Conservation (phyloP, 176 grass and related monocot genomes). For the Zizania latifolia region DNA sequence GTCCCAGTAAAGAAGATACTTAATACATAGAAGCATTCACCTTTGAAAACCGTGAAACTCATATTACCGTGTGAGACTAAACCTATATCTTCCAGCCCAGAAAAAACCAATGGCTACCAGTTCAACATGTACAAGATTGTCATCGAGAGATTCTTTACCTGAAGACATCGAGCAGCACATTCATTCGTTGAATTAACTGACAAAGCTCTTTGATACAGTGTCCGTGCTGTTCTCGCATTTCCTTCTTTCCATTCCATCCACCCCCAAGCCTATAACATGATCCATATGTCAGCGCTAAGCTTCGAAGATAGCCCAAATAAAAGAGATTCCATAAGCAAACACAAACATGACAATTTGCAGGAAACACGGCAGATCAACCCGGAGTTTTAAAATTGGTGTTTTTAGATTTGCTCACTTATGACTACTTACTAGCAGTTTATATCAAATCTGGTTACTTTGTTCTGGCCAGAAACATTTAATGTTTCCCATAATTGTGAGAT, state of each 20-base stretch:
- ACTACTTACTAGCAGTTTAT: not conserved
- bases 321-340: not conserved
- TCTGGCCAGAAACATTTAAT: not conserved
- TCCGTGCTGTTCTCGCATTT: constrained; percentile 73
- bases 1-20: not conserved
- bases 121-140: not conserved
- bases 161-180: constrained; percentile 87
- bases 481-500: not conserved
- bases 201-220: constrained; percentile 84
- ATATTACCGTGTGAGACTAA: too few species aligned
- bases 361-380: not conserved
- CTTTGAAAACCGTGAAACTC: too few species aligned
- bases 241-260: constrained; percentile 99
- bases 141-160: constrained; percentile 40
- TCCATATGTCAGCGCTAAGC: not conserved
- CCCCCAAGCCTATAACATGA: constrained; percentile 75
- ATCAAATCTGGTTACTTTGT: not conserved
- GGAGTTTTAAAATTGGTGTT: not conserved
- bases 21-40: not conserved
- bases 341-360: not conserved
- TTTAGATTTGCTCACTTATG: not conserved
- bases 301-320: not conserved
- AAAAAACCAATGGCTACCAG: not conserved
- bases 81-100: not conserved
- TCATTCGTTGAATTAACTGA: constrained; percentile 84